Evolutionary conservation across 768 basidiomycete species (phyloP), one percentile per base, ranked within the genome.

Genomic region (Lactarius trivialis): DNA sequence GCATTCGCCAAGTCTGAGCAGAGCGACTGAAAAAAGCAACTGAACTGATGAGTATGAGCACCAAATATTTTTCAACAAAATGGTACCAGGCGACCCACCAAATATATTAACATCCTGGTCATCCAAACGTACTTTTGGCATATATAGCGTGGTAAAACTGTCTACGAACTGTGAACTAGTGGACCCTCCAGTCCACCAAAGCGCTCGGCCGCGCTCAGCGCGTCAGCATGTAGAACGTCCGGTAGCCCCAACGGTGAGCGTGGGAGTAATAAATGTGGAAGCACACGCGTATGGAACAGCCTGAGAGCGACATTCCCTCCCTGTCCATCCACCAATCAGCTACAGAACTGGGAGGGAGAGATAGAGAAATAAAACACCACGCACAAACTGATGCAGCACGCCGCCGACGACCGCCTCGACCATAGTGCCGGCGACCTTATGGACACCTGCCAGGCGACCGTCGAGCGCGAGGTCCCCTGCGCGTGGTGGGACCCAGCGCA

Each of bases 401-500:
- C 85, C 88, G 26, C 91, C 91, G 33, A 91, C 73, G 17, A 91
- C 77, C 3, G 88, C 91, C 67, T 87, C 84, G 5, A 91, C 88
- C 0, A 85, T 79, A 60, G 88, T 85, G 1, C 91, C 91, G 68
- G 86, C 82, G 21, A 91, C 84, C 68, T 91, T 92, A 68, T 86
- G 86, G 58, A 91, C 70, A 2, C 90, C 91, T 2, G 86, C 81
- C 43, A 80, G 78, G 73, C 75, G 52, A 73, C 74, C 43, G 73
- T 70, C 60, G 65, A 71, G 48, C 30, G 58, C 60, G 48, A 56
- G 60, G 60, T 70, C 32, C 73, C 76, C 58, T 7, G 17, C 65
- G 68, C 17, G 67, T 66, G 49, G 34, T 43, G 65, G 56, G 53
- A 55, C 26, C 91, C 91, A 93, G 26, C 85, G 83, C 71, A 92